These are phyloP conservation scores for Pezicula carpinea DNA, from an alignment of 2,329 filamentous ascomycete genomes.

Conservation along the genomic window DNA sequence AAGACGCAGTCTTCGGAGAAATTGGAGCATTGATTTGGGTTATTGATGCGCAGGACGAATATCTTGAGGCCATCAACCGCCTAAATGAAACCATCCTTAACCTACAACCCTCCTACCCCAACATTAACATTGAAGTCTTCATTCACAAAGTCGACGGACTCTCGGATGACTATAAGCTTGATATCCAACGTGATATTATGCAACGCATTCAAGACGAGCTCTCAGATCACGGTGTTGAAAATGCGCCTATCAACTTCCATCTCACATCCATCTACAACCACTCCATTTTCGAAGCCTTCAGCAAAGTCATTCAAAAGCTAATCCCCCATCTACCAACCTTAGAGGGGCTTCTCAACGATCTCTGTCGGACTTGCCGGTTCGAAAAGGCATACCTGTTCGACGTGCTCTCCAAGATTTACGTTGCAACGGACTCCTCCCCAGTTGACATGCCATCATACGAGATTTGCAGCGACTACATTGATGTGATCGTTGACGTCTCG, in stretches of 20 bases:
- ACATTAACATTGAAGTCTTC: conserved; percentile 96
- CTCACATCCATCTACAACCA: conserved; percentile 98
- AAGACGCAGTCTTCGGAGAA: conserved; percentile 89
- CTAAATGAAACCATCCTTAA: conserved; percentile 87
- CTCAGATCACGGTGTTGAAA: conserved; percentile 87
- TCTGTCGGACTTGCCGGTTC: conserved; percentile 90
- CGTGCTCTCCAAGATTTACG: conserved; percentile 96
- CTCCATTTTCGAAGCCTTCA: conserved; percentile 96
- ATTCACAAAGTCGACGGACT: conserved; percentile 99
- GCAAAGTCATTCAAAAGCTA: conserved; percentile 96
- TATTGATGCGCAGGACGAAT: conserved; percentile 97
- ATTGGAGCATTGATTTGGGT: conserved; percentile 97
- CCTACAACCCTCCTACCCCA: conserved; percentile 81
- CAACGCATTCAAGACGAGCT: conserved; percentile 96
- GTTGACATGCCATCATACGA: conserved; percentile 96
- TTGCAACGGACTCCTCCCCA: conserved; percentile 89
- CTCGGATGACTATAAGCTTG: conserved; percentile 91
- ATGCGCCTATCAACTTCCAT: conserved; percentile 90
- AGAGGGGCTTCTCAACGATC: conserved; percentile 88
- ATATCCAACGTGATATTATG: conserved; percentile 94
- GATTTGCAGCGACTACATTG: conserved; percentile 97
- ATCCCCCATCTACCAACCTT: conserved; percentile 90
- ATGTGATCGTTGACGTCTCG: conserved; percentile 94
- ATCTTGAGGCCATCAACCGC: conserved; percentile 82
- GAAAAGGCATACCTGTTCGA: conserved; percentile 99